Evolutionary conservation across 768 basidiomycete genomes (phyloP), one percentile per base, ranked within the genome.

Genomic region (Termitomyces sp.): DNA sequence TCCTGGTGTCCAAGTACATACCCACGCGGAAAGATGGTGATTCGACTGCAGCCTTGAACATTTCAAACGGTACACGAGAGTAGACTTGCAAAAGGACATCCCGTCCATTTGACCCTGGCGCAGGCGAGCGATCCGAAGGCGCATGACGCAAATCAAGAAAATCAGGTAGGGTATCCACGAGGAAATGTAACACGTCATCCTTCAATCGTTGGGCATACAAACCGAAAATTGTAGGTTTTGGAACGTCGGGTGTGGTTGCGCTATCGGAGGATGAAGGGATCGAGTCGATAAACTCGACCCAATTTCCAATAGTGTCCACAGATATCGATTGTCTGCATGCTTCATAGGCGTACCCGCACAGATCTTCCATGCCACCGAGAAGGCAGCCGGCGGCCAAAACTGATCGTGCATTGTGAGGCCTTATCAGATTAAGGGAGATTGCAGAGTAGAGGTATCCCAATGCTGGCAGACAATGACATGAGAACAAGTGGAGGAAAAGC

Each of bases 301-400:
- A 94, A 51, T 81, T 79, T 50, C 79, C 69, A 67, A 95, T 85
- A 47, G 84, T 90, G 57, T 90, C 86, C 64, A 87, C 78, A 46
- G 77, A 80, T 73, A 96, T 86, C 41, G 88, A 89, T 58, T 81
- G 83, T 64, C 83, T 81, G 76, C 90, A 92, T 49, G 84, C 75
- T 54, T 84, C 82, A 70, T 94, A 94, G 22, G 93, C 83, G 66
- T 87, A 87, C 61, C 80, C 80, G 71, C 86, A 88, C 36, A 95
- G 76, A 36, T 94, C 90, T 46, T 92, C 85, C 88, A 94, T 89
- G 45, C 90, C 92, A 53, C 90, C 91, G 46, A 94, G 81, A 34
- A 93, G 77, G 71, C 86, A 91, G 15, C 88, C 89, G 46, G 92
- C 88, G 47, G 92, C 90, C 51, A 96, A 84, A 39, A 93, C 88